Base-by-base conservation (phyloP, 371 early-diverging fungal species). In the Mortierella polycephala region DNA sequence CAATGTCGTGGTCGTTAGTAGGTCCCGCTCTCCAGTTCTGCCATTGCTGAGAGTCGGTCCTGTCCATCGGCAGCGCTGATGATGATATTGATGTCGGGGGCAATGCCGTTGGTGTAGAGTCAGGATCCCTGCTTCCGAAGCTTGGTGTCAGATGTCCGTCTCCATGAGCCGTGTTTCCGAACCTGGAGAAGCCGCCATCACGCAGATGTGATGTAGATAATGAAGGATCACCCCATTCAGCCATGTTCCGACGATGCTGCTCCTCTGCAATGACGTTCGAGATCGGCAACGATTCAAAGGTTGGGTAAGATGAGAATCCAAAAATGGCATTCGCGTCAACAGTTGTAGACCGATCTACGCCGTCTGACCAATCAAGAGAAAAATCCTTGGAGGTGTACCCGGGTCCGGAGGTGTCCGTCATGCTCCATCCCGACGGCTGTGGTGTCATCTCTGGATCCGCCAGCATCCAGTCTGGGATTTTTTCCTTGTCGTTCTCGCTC, bases 271-370 rank as follows among this genome's bases (percentile, higher is more conserved):
- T 69, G 13, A 44, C 53, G 9, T 46, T 57, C 51, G 75, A 65
- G 45, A 75, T 69, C 1, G 70, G 45, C 16, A 75, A 55, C 7
- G 62, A 5, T 45, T 75, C 75, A 41, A 62, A 75, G 13, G 70
- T 66, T 4, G 75, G 75, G 14, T 62, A 70, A 10, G 75, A 75
- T 7, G 75, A 62, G 46, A 75, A 75, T 8, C 75, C 75, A 63
- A 75, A 75, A 10, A 75, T 9, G 7, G 61, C 56, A 44, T 64
- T 69, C 18, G 70, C 46, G 42, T 75, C 75, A n/a, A 75, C 55
- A 1, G 62, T 56, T 5, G 75, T 75, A 0, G 66, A 54, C 0
- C 54, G 57, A 45, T 70, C 67, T 0, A 30, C 47, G 12, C 44
- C 40, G 1, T 60, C 49, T 23, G 62, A 7, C 75, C 75, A 63